phyloP scores from a whole-genome alignment of 116 monocot species.

The Iris pallida region DNA sequence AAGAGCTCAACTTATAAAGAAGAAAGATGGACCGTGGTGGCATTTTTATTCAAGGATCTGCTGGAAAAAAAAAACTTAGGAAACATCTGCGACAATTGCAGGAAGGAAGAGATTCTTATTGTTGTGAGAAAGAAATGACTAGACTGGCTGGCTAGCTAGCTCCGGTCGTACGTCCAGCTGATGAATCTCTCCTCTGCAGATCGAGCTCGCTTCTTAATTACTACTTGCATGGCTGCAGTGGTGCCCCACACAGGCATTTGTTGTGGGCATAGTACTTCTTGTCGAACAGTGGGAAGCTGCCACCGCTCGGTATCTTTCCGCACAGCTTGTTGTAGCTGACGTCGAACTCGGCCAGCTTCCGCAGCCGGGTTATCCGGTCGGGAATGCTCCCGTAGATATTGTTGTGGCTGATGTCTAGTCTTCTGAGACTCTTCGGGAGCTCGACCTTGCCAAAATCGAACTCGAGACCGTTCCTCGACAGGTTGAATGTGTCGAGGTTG shows the following conservation, averaged over 20 bases:
- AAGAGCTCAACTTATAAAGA: no score
- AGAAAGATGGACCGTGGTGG: no score
- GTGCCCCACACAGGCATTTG: slow-evolving; percentile 7
- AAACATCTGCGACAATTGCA: no score
- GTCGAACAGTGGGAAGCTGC: neutral
- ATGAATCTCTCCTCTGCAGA: no score
- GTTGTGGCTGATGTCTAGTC: neutral
- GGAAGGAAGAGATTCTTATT: no score
- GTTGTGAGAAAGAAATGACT: no score
- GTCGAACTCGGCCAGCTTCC: neutral
- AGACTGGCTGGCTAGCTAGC: no score
- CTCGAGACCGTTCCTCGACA: neutral
- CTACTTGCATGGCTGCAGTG: neutral
- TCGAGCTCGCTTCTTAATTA: no score
- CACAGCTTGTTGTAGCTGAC: neutral
- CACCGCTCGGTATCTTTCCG: neutral
- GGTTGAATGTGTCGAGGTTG: neutral
- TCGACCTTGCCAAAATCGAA: neutral
- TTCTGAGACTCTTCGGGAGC: neutral
- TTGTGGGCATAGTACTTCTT: neutral
- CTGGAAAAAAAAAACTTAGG: no score
- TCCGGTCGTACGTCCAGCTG: no score
- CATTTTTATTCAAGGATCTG: no score
- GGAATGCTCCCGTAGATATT: neutral
- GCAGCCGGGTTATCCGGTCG: neutral